Base-by-base conservation (phyloP, 768 basidiomycete genomes). In the Auriscalpium orientale region DNA sequence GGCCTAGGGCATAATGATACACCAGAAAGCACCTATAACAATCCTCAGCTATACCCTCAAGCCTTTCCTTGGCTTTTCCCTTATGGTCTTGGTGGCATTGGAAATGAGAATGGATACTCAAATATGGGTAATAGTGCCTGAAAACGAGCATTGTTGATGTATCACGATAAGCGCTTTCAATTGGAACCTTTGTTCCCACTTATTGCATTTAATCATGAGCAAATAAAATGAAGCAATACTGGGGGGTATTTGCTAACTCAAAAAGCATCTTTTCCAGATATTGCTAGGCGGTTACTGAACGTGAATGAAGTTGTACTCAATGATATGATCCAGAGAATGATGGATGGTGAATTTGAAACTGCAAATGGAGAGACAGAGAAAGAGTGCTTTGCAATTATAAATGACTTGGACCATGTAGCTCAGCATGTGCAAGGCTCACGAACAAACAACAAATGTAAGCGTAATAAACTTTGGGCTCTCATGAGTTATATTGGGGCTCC, bases 1-100 rank as follows among this genome's bases (percentile, higher is more conserved):
- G 68, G 56, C 0, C 58, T 73, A 2, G 71, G 71, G 0, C 70
- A 70, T 50, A 52, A 56, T 8, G 34, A 43, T 7, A 46, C 58
- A 3, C 63, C 67, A 12, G 61, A 71, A 40, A 66, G 66, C 5
- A 67, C 71, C 10, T 75, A 66, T 38, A 53, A 71, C n/a, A 74
- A 76, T 58, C 66, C 68, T 4, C 53, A 62, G 3, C 52, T 72
- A 1, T 75, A 71, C 59, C 71, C 75, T 2, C 60, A 66, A 16
- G 71, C 71, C 70, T 74, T 72, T 62, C 73, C 73, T 1, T 76
- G 74, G 72, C 55, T 75, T 1, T 77, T 72, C 58, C 74, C 73
- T 0, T 76, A 75, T 62, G 72, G 75, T 0, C 20, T 60, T 12
- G 75, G 73, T 9, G 72, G 71, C 0, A 64, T 75, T 12, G 71